Evolutionary conservation across 2,329 filamentous ascomycete genomes (phyloP).

Genomic region (Fusarium sp.): DNA sequence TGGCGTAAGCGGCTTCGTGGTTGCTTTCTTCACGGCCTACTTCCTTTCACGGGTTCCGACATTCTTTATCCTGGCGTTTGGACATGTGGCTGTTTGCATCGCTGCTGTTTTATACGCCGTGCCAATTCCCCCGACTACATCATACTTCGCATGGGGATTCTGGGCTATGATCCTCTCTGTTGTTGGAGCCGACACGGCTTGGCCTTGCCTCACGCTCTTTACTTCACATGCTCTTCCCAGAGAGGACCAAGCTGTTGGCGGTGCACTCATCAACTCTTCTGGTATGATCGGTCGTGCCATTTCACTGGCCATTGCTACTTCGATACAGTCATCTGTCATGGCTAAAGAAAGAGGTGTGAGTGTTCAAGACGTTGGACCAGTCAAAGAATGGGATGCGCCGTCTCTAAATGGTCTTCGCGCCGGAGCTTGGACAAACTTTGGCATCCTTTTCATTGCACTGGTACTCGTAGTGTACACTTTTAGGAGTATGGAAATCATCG

Average conservation of each 20-base stretch:
- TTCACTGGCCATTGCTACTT: slow-evolving; percentile 71
- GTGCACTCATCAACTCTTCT: slow-evolving; percentile 73
- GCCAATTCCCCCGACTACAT: slow-evolving; percentile 67
- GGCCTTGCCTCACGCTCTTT: slow-evolving; percentile 72
- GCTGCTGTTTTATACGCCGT: slow-evolving; percentile 70
- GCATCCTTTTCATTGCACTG: slow-evolving; percentile 54
- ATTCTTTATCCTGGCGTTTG: slow-evolving; percentile 65
- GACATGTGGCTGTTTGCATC: slow-evolving; percentile 63
- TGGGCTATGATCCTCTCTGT: slow-evolving; percentile 73
- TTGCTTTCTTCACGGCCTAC: slow-evolving; percentile 63
- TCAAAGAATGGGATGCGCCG: slow-evolving; percentile 54
- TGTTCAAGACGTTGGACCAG: slow-evolving; percentile 55
- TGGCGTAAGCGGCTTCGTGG: slow-evolving; percentile 66
- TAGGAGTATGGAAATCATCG: slow-evolving; percentile 62
- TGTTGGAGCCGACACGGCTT: slow-evolving; percentile 72
- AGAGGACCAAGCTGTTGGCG: slow-evolving; percentile 73
- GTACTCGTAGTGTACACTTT: slow-evolving; percentile 58
- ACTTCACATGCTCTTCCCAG: slow-evolving; percentile 69
- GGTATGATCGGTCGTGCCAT: slow-evolving; percentile 72
- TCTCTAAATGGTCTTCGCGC: slow-evolving; percentile 60
- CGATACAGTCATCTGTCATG: slow-evolving; percentile 70
- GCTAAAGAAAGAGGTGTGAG: slow-evolving; percentile 55
- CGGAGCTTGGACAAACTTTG: slow-evolving; percentile 63
- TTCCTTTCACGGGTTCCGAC: slow-evolving; percentile 67
- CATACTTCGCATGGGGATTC: slow-evolving; percentile 74